Evolutionary conservation across 208 protist genomes (phyloP).

Genomic region (Strigomonas culicis): DNA sequence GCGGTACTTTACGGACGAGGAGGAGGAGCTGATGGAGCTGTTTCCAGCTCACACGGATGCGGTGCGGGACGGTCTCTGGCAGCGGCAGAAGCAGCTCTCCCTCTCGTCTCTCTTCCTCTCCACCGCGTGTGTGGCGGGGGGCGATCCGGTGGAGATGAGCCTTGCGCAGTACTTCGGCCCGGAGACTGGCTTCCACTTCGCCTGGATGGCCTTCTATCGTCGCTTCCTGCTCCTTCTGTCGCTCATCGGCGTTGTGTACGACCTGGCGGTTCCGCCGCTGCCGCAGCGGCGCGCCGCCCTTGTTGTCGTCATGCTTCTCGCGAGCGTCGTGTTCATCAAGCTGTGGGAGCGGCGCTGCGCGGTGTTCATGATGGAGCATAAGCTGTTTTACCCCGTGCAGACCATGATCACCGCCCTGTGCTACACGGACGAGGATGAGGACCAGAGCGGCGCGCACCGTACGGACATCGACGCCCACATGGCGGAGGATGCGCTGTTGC

Average conservation of each 20-base stretch:
- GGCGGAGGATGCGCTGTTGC: too few relatives aligned
- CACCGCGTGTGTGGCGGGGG: background rate
- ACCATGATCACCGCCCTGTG: too few relatives aligned
- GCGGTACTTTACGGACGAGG: too few relatives aligned
- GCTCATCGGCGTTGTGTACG: slow-evolving; percentile 9
- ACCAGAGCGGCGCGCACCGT: too few relatives aligned
- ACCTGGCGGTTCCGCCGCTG: slow-evolving; percentile 1
- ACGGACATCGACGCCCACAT: too few relatives aligned
- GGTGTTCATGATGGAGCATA: slow-evolving; percentile 29
- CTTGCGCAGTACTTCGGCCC: slow-evolving; percentile 53
- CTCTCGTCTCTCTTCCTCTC: background rate
- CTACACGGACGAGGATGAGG: too few relatives aligned
- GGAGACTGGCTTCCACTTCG: slow-evolving; percentile 70
- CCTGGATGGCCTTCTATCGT: slow-evolving; percentile 77
- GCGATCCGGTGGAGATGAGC: slow-evolving; percentile 16
- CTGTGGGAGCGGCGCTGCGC: slow-evolving; percentile 56
- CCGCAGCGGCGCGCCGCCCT: slow-evolving; percentile 16
- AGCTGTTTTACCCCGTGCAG: slow-evolving; percentile 45
- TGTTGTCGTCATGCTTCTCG: slow-evolving; percentile 41
- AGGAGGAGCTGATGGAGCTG: slow-evolving; percentile 8
- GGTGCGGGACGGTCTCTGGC: slow-evolving; percentile 25
- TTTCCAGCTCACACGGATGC: slow-evolving; percentile 39
- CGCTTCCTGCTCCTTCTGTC: slow-evolving; percentile 40
- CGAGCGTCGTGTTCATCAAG: slow-evolving; percentile 53
- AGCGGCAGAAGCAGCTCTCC: background rate